Evolutionary conservation across 2,329 filamentous ascomycete species (phyloP).

Genomic region (Arthrobotrys conoides): DNA sequence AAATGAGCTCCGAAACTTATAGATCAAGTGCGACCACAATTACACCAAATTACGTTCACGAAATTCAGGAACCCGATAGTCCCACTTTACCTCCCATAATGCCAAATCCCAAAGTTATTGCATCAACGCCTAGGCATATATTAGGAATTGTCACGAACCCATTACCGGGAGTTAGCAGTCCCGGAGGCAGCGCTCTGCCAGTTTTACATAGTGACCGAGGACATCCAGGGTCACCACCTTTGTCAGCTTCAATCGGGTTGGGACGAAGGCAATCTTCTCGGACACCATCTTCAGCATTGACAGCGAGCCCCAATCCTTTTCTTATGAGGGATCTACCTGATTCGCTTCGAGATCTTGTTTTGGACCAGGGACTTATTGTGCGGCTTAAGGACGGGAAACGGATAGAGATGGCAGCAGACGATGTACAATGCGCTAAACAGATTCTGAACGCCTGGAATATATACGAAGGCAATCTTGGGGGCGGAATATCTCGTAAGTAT

Average conservation of each 20-base stretch:
- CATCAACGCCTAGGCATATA: conserved; percentile 35
- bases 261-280: conserved; percentile 42
- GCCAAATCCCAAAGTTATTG: conserved; percentile 50
- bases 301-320: conserved; percentile 54
- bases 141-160: conserved; percentile 32
- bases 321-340: conserved; percentile 49
- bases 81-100: conserved; percentile 43
- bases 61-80: conserved; percentile 51
- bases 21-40: conserved; percentile 50
- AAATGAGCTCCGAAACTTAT: conserved; percentile 50
- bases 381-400: conserved; percentile 35
- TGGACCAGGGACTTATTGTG: conserved; percentile 52
- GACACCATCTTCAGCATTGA: conserved; percentile 40
- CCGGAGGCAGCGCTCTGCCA: conserved; percentile 25
- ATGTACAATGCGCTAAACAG: conserved; percentile 51
- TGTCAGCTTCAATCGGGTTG: conserved; percentile 15
- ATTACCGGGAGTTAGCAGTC: background rate
- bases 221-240: conserved; percentile 36
- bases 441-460: conserved; percentile 59
- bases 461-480: conserved; percentile 54
- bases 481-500: conserved; percentile 53
- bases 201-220: conserved; percentile 42
- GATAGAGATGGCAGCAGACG: conserved; percentile 51
- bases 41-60: conserved; percentile 45
- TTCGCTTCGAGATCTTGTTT: conserved; percentile 43